Percentiles rank a stretch among this genome's conserved stretches.
Evolutionary conservation across 768 basidiomycete species (phyloP).

Genomic region (Leucogyrophana mollusca): DNA sequence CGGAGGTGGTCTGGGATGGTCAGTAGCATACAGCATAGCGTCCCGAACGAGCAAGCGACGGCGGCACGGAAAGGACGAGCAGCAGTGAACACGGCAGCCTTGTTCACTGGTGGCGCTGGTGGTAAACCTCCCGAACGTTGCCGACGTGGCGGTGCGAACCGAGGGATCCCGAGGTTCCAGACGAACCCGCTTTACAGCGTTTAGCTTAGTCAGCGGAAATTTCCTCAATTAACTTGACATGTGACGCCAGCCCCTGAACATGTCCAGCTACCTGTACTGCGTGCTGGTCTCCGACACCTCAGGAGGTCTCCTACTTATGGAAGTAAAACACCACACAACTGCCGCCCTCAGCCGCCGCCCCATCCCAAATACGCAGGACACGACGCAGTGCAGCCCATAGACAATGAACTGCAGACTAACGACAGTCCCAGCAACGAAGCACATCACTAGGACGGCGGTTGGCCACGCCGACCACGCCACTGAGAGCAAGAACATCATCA

Average conservation of each 20-base stretch:
- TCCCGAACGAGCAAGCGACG: constrained; percentile 53
- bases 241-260: too few species aligned
- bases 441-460: constrained; percentile 55
- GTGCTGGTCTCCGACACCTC: neutral
- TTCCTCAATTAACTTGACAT: too few species aligned
- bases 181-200: too few species aligned
- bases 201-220: too few species aligned
- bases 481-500: constrained; percentile 58
- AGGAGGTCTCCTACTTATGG: neutral
- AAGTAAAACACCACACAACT: too few species aligned
- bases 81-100: constrained; percentile 75
- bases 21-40: constrained; percentile 62
- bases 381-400: constrained; percentile 40
- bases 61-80: constrained; percentile 62
- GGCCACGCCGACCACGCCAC: constrained; percentile 70
- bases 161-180: too few species aligned
- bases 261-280: too few species aligned
- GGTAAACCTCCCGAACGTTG: too few species aligned
- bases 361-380: constrained; percentile 10
- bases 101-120: too few species aligned
- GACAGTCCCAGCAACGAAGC: constrained; percentile 54
- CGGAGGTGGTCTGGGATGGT: too few species aligned
- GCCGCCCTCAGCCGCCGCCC: too few species aligned
- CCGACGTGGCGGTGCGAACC: too few species aligned
- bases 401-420: constrained; percentile 68